phyloP scores from a whole-genome alignment of 495 filamentous ascomycete species.

The Neurospora discreta region DNA sequence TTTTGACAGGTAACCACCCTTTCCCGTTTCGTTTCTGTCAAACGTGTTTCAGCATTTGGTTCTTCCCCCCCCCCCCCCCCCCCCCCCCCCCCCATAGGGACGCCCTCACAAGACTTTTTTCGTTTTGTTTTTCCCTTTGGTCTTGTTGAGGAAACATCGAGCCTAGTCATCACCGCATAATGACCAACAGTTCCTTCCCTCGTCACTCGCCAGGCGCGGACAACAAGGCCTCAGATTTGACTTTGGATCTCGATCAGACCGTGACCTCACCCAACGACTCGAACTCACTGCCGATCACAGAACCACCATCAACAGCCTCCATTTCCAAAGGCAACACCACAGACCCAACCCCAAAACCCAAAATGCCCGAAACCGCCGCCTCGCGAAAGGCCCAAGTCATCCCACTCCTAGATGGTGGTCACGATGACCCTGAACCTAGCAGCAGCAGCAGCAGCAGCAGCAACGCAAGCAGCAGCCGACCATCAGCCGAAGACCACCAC shows the following conservation, averaged over 20 bases:
- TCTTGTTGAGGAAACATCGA: not conserved
- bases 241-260: no score
- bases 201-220: not conserved
- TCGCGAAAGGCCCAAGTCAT: not conserved
- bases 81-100: no score
- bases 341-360: not conserved
- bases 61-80: no score
- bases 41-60: not conserved
- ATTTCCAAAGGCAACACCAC: no score
- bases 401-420: not conserved
- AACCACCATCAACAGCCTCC: not conserved
- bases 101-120: not conserved
- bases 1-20: not conserved
- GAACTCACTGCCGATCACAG: no score
- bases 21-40: not conserved
- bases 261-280: no score
- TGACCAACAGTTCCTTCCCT: not conserved
- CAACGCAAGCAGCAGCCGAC: not conserved
- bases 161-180: not conserved
- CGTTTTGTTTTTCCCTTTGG: not conserved
- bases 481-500: not conserved
- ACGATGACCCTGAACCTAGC: not conserved
- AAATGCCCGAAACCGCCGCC: not conserved
- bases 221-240: no score
- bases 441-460: not conserved